Base-by-base conservation (phyloP, 768 basidiomycete species). In the Pilatotrama ljubarskyi region DNA sequence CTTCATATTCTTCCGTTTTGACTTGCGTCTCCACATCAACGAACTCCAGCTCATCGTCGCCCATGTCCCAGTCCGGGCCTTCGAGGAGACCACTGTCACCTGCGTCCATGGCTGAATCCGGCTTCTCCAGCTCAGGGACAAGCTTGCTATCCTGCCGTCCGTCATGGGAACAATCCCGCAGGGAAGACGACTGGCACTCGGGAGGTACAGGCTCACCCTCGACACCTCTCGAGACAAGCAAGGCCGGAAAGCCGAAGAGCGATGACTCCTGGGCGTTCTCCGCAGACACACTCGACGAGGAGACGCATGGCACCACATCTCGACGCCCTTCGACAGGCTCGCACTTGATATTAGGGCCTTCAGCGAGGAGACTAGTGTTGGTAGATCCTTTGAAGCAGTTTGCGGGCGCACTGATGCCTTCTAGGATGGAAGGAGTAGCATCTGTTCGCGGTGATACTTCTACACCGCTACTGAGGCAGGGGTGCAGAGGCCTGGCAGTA, bases 31-130 rank as follows among this genome's bases (percentile, higher is more conserved):
- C 66, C 43, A 72, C 68, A n/a, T 73, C 73, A 55, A 74, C 67
- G 18, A 72, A 64, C 58, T 70, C 72, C 7, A 80, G 70, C 70
- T 88, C 92, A 63, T 93, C 92, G 64, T 93, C 91, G 11, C 84
- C 89, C 66, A 76, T 84, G 42, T 77, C 83, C 90, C 91, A 92
- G 7, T 85, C 84, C 32, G 81, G 80, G 17, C 76, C 76, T 24
- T 64, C 69, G 38, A 54, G 47, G 10, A 64, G 14, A 10, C 46
- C 40, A 14, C 26, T 26, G 20, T 54, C 56, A 2, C 11, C 10
- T 29, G 14, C 17, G 13, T 14, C 13, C 8, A 9, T 22, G 2
- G 41, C 44, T 14, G 7, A 15, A 17, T 37, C 22, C 15, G 46
- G 17, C 2, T 18, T 3, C 6, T 42, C 10, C 0, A 14, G 3